Evolutionary conservation across 225 moss, liverwort and hornwort species (phyloP).

Genomic region (Sphagnum tenellum): DNA sequence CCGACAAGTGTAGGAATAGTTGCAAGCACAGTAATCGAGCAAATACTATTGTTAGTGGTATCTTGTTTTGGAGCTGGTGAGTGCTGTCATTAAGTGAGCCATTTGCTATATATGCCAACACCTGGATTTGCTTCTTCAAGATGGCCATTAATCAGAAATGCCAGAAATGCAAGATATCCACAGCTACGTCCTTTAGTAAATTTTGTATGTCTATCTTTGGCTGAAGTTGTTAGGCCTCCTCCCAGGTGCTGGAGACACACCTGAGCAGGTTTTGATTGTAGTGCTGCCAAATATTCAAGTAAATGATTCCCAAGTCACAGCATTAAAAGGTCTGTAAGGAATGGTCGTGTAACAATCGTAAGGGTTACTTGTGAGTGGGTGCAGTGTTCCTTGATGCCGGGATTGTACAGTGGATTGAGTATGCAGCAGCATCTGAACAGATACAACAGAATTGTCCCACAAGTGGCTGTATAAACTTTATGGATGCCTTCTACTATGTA

Average conservation of each 20-base stretch:
- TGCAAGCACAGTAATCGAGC: constrained; percentile 60
- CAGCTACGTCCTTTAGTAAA: not conserved
- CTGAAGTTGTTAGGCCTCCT: not conserved
- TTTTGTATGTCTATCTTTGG: no score
- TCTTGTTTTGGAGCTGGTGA: constrained; percentile 58
- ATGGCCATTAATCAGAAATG: not conserved
- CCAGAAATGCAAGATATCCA: not conserved
- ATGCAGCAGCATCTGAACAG: constrained; percentile 12
- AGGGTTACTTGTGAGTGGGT: not conserved
- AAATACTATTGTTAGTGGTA: constrained; percentile 47
- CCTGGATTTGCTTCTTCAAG: not conserved
- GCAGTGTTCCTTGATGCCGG: constrained; percentile 81
- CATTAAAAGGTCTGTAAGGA: no score
- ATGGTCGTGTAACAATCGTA: not conserved
- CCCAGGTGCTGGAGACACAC: not conserved
- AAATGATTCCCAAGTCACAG: no score
- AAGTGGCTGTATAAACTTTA: constrained; percentile 62
- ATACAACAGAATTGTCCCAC: constrained; percentile 24
- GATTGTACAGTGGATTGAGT: constrained; percentile 83
- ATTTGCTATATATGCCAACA: not conserved
- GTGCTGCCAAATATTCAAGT: not conserved
- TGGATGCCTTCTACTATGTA: constrained; percentile 61
- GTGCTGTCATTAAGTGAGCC: not conserved
- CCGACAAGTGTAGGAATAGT: constrained; percentile 32
- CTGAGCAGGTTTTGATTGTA: not conserved